Conservation (phyloP, 148 eudicot species). For the Pouteria glomerata region DNA sequence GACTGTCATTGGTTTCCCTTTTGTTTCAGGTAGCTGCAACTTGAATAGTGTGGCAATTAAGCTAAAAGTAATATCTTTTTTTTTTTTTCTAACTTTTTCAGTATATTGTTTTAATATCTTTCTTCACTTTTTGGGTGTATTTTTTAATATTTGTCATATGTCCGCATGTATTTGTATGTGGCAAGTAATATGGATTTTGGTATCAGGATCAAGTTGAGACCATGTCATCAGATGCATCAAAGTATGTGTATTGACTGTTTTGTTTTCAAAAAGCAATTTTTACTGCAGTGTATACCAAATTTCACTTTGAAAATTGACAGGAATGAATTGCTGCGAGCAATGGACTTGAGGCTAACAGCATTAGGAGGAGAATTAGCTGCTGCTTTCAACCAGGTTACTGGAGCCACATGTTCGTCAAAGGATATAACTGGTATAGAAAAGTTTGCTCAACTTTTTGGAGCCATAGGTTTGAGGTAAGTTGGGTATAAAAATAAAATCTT, state of each 20-base stretch:
- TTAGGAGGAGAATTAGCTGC: constrained; percentile 60
- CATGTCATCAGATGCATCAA: constrained; percentile 69
- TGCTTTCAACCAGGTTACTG: constrained; percentile 63
- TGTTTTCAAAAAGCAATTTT: neutral
- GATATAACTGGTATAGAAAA: constrained; percentile 46
- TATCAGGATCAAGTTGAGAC: constrained; percentile 52
- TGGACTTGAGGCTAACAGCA: constrained; percentile 75
- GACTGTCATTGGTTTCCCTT: too few relatives aligned
- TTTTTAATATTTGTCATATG: too few relatives aligned
- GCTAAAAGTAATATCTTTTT: too few relatives aligned
- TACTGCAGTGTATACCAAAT: constrained; percentile 17
- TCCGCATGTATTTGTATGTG: neutral
- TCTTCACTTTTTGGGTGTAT: too few relatives aligned
- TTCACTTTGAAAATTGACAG: constrained; percentile 33
- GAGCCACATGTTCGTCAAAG: constrained; percentile 34
- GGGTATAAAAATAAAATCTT: too few relatives aligned
- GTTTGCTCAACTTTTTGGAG: constrained; percentile 67
- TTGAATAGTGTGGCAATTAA: too few relatives aligned
- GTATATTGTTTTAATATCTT: too few relatives aligned
- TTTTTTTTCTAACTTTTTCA: too few relatives aligned
- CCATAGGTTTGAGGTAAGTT: constrained; percentile 53
- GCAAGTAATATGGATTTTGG: constrained; percentile 17
- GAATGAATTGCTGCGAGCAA: constrained; percentile 86
- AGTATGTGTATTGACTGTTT: constrained; percentile 41
- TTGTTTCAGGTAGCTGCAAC: too few relatives aligned